Evolutionary conservation across 805 yeast genomes (phyloP).

Genomic region (Maudiozyma bulderi): DNA sequence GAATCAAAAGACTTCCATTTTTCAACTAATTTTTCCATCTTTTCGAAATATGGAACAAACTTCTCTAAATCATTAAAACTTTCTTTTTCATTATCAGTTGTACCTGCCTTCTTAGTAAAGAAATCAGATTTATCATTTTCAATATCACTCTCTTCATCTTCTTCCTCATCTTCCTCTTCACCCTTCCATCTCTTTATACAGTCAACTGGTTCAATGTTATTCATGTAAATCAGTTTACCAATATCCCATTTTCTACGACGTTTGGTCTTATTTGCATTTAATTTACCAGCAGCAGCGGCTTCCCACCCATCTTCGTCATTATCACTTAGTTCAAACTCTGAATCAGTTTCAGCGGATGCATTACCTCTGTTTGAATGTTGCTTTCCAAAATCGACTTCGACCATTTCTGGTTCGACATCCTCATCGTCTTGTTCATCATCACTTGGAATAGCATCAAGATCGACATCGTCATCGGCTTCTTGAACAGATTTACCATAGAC

Average conservation of each 20-base stretch:
- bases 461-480: conserved; percentile 39
- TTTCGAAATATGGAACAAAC: conserved; percentile 28
- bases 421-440: conserved; percentile 38
- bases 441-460: conserved; percentile 35
- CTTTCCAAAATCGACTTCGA: conserved; percentile 39
- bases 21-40: conserved; percentile 22
- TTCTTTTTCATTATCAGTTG: conserved; percentile 3
- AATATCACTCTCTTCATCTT: conserved; percentile 35
- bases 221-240: conserved; percentile 69
- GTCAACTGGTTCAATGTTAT: conserved; percentile 64
- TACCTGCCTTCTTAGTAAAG: conserved; percentile 42
- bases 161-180: conserved; percentile 37
- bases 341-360: conserved; percentile 43
- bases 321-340: conserved; percentile 37
- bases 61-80: conserved; percentile 25
- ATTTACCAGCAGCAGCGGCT: conserved; percentile 45
- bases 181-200: conserved; percentile 64
- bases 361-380: conserved; percentile 28
- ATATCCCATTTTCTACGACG: conserved; percentile 61
- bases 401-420: conserved; percentile 35
- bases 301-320: conserved; percentile 30
- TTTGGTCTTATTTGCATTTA: conserved; percentile 39
- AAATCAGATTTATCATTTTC: conserved; percentile 36
- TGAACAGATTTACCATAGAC: conserved; percentile 44
- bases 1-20: conserved; percentile 24